phyloP scores from a whole-genome alignment of 495 filamentous ascomycete genomes.

The Penicillium daleae region DNA sequence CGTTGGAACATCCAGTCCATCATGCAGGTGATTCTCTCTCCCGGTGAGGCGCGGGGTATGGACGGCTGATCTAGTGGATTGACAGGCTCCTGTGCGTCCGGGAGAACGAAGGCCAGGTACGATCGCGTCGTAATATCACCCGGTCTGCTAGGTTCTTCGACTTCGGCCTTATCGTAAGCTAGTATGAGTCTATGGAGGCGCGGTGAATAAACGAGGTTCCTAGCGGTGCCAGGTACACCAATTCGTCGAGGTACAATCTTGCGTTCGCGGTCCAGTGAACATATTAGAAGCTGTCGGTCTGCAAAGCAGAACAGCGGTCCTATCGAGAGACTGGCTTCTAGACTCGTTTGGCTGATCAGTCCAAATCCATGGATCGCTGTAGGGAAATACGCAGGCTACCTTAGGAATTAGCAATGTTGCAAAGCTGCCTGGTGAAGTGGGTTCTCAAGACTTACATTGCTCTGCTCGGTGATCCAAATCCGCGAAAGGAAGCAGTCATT shows the following conservation, averaged over 20 bases:
- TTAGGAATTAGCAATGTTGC: constrained; percentile 16
- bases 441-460: constrained; percentile 38
- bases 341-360: constrained; percentile 20
- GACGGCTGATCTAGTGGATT: constrained; percentile 9
- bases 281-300: constrained; percentile 46
- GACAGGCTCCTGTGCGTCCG: constrained; percentile 38
- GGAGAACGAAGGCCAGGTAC: constrained; percentile 48
- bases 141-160: constrained; percentile 26
- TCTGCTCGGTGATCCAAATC: constrained; percentile 52
- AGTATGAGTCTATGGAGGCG: constrained; percentile 47
- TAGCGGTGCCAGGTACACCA: constrained; percentile 45
- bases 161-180: constrained; percentile 36
- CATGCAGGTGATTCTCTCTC: constrained; percentile 54
- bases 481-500: constrained; percentile 36
- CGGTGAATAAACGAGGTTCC: constrained; percentile 46
- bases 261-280: constrained; percentile 36
- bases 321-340: constrained; percentile 19
- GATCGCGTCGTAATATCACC: constrained; percentile 37
- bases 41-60: constrained; percentile 29
- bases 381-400: constrained; percentile 47
- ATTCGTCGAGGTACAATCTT: constrained; percentile 50
- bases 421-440: background rate
- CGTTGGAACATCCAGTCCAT: constrained; percentile 52
- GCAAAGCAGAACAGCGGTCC: constrained; percentile 49
- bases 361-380: constrained; percentile 40